These are phyloP conservation scores for Pterulicium gracile DNA, from an alignment of 1,284 basidiomycete genomes.

Conservation along the genomic window DNA sequence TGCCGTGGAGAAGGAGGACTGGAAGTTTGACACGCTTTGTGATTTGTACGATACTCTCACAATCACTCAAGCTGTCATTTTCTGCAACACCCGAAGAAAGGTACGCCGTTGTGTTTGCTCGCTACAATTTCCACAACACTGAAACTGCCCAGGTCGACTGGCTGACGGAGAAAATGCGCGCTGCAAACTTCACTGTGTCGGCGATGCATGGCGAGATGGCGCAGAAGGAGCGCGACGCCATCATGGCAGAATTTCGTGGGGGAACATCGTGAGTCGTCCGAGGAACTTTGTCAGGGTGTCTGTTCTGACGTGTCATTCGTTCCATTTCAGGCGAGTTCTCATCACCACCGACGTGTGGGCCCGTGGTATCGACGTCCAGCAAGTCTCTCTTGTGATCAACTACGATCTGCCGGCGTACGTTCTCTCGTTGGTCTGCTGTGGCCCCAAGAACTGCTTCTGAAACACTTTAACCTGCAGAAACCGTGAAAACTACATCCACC, in stretches of 20 bases:
- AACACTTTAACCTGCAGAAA: conserved; percentile 38
- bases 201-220: conserved; percentile 99
- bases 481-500: conserved; percentile 98
- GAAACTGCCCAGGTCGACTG: conserved; percentile 73
- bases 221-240: conserved; percentile 96
- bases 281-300: too few species aligned
- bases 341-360: conserved; percentile 99
- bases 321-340: conserved; percentile 63
- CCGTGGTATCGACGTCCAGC: conserved; percentile 96
- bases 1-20: conserved; percentile 99
- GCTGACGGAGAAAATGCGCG: conserved; percentile 98
- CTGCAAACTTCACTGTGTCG: conserved; percentile 92
- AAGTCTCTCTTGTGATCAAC: conserved; percentile 97
- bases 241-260: conserved; percentile 97
- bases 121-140: not conserved
- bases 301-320: too few species aligned
- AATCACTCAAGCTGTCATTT: conserved; percentile 99
- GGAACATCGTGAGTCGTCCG: conserved; percentile 70
- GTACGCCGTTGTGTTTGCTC: conserved; percentile 25
- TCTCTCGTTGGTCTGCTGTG: too few species aligned
- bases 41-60: conserved; percentile 98
- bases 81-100: conserved; percentile 98
- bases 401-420: conserved; percentile 89
- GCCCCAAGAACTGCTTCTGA: conserved; percentile 8
- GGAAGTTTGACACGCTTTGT: conserved; percentile 99